These are phyloP conservation scores for Starmerella ratchasimensis DNA, from an alignment of 805 yeast species.

Conservation along the genomic window DNA sequence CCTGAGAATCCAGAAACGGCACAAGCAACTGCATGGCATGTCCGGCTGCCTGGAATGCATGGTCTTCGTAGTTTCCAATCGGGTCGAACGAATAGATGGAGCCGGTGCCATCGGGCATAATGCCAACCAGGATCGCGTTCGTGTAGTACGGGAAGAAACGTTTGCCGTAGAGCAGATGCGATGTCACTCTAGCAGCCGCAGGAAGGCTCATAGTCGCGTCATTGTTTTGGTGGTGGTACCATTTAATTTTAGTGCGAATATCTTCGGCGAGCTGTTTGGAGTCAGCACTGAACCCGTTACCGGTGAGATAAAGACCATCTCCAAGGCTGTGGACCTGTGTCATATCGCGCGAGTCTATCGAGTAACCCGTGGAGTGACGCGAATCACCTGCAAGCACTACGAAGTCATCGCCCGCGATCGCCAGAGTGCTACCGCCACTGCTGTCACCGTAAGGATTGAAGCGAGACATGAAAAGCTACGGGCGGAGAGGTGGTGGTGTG, in stretches of 20 bases:
- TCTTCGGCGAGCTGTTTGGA: constrained; percentile 71
- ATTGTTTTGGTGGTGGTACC: constrained; percentile 88
- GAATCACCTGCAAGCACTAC: constrained; percentile 97
- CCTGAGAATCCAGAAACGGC: constrained; percentile 97
- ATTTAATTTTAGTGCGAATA: constrained; percentile 39
- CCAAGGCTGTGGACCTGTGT: constrained; percentile 84
- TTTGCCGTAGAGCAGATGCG: constrained; percentile 80
- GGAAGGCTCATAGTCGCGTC: constrained; percentile 47
- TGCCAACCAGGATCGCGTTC: constrained; percentile 85
- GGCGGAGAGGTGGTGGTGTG: not conserved
- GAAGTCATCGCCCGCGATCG: constrained; percentile 95
- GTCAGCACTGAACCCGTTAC: constrained; percentile 95
- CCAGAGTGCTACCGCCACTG: constrained; percentile 93
- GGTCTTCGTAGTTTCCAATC: constrained; percentile 94
- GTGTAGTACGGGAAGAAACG: constrained; percentile 96
- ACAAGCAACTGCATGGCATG: constrained; percentile 90
- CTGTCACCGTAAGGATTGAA: constrained; percentile 25
- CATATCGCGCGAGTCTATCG: constrained; percentile 83
- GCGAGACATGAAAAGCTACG: constrained; percentile 8
- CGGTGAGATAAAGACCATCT: constrained; percentile 72
- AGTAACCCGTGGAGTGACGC: constrained; percentile 88
- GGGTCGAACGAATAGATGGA: constrained; percentile 95
- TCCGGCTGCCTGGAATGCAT: constrained; percentile 95
- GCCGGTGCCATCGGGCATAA: constrained; percentile 84
- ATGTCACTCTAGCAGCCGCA: constrained; percentile 81